These are phyloP conservation scores for Metschnikowia henanensis DNA, from an alignment of 805 yeast species.

Conservation along the genomic window DNA sequence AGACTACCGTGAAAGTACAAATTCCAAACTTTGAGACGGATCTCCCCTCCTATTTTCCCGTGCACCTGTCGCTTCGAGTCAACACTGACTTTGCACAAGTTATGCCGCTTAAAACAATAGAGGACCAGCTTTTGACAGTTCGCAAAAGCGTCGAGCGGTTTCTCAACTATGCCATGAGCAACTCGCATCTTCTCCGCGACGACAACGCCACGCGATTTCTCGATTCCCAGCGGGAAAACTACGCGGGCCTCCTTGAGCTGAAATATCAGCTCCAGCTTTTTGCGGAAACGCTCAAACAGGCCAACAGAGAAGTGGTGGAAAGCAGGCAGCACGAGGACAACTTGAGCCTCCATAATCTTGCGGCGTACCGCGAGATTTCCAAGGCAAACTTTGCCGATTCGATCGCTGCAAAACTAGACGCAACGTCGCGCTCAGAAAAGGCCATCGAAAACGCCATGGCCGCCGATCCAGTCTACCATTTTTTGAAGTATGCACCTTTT, in stretches of 20 bases:
- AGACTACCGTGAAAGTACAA: not conserved
- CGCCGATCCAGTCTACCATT: constrained; percentile 21
- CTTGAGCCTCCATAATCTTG: constrained; percentile 14
- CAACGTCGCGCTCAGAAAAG: not conserved
- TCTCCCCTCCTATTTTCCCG: constrained; percentile 18
- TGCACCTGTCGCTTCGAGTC: constrained; percentile 15
- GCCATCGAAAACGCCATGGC: constrained; percentile 3
- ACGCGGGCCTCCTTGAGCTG: constrained; percentile 9
- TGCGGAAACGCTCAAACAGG: constrained; percentile 12
- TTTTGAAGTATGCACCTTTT: constrained; percentile 43
- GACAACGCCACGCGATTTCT: constrained; percentile 8
- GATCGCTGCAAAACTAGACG: constrained; percentile 8
- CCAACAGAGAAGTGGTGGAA: constrained; percentile 11
- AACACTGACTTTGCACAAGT: constrained; percentile 15
- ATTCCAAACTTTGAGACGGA: constrained; percentile 13
- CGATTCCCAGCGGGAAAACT: constrained; percentile 10
- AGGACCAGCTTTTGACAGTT: constrained; percentile 11
- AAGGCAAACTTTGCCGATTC: constrained; percentile 17
- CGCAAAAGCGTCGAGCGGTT: constrained; percentile 12
- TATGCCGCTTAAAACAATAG: constrained; percentile 12
- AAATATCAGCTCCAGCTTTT: constrained; percentile 13
- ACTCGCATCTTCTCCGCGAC: constrained; percentile 12
- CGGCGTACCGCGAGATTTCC: constrained; percentile 2
- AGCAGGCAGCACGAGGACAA: constrained; percentile 14
- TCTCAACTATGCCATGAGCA: constrained; percentile 8